Conservation (phyloP, 306 rosid species). For the Macrotyloma uniflorum region DNA sequence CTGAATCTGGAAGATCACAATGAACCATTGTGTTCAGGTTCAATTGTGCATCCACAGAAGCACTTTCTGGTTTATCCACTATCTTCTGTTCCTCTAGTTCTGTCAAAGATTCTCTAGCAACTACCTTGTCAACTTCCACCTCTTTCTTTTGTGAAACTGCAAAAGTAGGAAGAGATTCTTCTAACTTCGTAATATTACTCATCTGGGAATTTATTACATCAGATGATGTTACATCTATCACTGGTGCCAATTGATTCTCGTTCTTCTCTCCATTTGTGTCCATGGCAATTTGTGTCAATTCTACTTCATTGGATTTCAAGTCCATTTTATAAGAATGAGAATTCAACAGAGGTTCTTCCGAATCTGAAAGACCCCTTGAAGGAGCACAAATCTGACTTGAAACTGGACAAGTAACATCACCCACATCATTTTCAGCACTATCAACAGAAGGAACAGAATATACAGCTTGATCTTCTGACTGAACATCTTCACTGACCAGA, state of each 20-base stretch:
- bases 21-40: slow-evolving; percentile 33
- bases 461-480: slow-evolving; percentile 39
- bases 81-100: slow-evolving; percentile 41
- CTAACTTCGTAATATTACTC: slow-evolving; percentile 35
- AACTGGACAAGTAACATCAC: slow-evolving; percentile 38
- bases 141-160: slow-evolving; percentile 4
- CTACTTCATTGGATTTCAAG: slow-evolving; percentile 46
- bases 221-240: slow-evolving; percentile 36
- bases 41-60: slow-evolving; percentile 40
- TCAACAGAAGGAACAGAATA: slow-evolving; percentile 35
- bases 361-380: slow-evolving; percentile 38
- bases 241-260: slow-evolving; percentile 39
- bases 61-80: slow-evolving; percentile 42
- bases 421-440: slow-evolving; percentile 35
- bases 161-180: slow-evolving; percentile 41
- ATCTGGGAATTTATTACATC: slow-evolving; percentile 40
- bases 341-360: slow-evolving; percentile 43
- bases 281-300: slow-evolving; percentile 42
- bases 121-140: slow-evolving; percentile 39
- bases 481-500: slow-evolving; percentile 35
- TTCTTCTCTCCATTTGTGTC: slow-evolving; percentile 42
- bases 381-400: slow-evolving; percentile 47
- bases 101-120: slow-evolving; percentile 42
- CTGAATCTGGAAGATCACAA: slow-evolving; percentile 43
- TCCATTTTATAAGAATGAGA: slow-evolving; percentile 44